These are phyloP conservation scores for Gyromitra esculenta DNA, from an alignment of 2,329 filamentous ascomycete genomes.

Conservation along the genomic window DNA sequence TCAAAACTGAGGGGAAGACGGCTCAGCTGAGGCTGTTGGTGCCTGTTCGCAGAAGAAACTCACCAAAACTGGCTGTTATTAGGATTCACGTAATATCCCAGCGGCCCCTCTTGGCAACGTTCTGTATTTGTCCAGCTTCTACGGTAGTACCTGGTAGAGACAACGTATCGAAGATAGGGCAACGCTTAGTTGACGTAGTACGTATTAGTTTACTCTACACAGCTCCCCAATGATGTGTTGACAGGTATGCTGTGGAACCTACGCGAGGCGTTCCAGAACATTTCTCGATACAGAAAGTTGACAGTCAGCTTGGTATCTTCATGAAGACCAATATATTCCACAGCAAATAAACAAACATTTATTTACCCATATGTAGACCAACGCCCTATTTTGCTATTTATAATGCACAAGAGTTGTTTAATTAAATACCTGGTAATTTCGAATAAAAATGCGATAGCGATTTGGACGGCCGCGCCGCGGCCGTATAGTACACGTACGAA, in stretches of 20 bases:
- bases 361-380: background rate
- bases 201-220: background rate
- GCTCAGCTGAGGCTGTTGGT: no score
- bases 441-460: background rate
- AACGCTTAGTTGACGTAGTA: conserved; percentile 10
- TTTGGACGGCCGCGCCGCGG: no score
- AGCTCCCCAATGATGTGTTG: background rate
- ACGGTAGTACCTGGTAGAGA: background rate
- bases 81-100: no score
- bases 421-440: background rate
- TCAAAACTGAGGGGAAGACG: no score
- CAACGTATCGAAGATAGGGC: background rate
- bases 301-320: background rate
- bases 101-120: no score
- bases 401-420: background rate
- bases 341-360: background rate
- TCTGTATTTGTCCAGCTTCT: no score
- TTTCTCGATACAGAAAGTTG: background rate
- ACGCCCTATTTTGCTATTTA: background rate
- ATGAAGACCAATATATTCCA: background rate
- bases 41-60: no score
- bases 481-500: background rate
- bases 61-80: no score
- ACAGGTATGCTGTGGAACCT: conserved; percentile 14
- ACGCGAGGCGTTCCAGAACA: conserved; percentile 6